These are phyloP conservation scores for Adansonia gregorii DNA, from an alignment of 441 rosid species.

Conservation along the genomic window DNA sequence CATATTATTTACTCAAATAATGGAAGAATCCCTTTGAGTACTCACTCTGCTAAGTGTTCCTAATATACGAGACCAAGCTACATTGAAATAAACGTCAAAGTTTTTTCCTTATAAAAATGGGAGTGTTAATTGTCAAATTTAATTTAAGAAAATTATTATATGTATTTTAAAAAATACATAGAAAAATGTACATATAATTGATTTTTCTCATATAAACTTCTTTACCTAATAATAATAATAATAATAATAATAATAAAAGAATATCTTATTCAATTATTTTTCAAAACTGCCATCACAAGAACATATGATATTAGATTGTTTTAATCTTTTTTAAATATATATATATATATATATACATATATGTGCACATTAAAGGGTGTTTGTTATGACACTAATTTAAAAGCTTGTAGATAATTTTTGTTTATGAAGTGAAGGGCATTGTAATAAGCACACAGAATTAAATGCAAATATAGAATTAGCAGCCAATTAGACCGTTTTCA, in stretches of 20 bases:
- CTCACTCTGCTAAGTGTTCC: neutral
- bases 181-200: no score
- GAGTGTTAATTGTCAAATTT: neutral
- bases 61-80: neutral
- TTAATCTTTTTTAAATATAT: no score
- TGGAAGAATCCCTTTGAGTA: neutral
- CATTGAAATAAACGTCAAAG: neutral
- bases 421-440: neutral
- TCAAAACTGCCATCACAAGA: no score
- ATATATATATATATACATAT: no score
- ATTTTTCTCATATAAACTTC: no score
- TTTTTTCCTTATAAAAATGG: neutral
- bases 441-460: neutral
- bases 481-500: conserved; percentile 10
- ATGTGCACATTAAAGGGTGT: neutral
- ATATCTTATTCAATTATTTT: no score
- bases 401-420: neutral
- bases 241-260: no score
- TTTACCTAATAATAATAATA: no score
- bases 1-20: neutral
- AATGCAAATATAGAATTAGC: neutral
- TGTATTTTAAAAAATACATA: no score
- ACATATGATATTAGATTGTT: no score
- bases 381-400: no score
- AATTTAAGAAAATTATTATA: neutral